phyloP scores from a whole-genome alignment of 768 basidiomycete species.

The Rhodotorula kratochvilovae region DNA sequence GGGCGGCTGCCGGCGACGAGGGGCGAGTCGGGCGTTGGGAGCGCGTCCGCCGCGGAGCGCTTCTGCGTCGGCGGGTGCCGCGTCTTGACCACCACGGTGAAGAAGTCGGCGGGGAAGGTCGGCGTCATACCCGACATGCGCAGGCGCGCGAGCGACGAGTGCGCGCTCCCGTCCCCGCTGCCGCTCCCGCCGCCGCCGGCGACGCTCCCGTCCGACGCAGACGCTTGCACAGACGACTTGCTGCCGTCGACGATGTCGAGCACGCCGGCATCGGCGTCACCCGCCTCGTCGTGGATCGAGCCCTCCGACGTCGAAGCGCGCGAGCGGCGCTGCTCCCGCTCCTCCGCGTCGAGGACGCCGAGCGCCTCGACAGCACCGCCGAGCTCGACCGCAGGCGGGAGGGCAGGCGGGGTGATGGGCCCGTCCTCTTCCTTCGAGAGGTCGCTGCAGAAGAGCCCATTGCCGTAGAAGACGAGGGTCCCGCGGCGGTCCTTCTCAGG shows the following conservation, averaged over 20 bases:
- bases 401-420: not conserved
- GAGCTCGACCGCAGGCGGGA: not conserved
- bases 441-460: constrained; percentile 31
- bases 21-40: not conserved
- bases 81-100: constrained; percentile 25
- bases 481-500: not conserved
- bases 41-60: not conserved
- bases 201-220: not conserved
- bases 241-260: not conserved
- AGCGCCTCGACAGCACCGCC: not conserved
- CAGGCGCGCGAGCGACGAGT: constrained; percentile 5
- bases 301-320: not conserved
- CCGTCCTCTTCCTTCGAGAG: constrained; percentile 15
- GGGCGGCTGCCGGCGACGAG: not conserved
- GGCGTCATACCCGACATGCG: constrained; percentile 30
- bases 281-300: not conserved
- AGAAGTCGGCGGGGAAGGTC: constrained; percentile 23
- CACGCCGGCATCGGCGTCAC: not conserved
- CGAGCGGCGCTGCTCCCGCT: not conserved
- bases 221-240: not conserved
- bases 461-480: constrained; percentile 31
- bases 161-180: not conserved
- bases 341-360: not conserved
- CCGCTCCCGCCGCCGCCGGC: not conserved
- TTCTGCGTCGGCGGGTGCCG: constrained; percentile 1